Evolutionary conservation across 306 rosid genomes (phyloP).

Genomic region (Quercus mongolica): DNA sequence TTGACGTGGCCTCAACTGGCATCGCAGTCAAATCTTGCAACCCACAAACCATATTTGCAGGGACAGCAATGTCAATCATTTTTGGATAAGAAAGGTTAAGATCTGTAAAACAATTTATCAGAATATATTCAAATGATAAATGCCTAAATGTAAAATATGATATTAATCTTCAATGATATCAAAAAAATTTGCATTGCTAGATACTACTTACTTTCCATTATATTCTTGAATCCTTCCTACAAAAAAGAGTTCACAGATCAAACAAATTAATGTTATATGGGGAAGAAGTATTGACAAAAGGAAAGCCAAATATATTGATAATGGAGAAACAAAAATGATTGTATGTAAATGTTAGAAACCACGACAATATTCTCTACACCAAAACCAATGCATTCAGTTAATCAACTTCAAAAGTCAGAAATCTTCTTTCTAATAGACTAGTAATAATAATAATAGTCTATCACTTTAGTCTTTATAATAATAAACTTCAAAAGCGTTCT

Average conservation of each 20-base stretch:
- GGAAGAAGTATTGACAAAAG: not conserved
- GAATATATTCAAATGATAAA: not conserved
- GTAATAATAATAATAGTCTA: too few species aligned
- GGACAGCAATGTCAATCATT: constrained; percentile 89
- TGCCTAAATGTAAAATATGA: not conserved
- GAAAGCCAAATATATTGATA: not conserved
- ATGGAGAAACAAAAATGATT: not conserved
- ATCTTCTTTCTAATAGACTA: not conserved
- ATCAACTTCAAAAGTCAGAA: not conserved
- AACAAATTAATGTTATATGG: not conserved
- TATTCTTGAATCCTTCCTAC: constrained; percentile 78
- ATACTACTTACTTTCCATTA: constrained; percentile 77
- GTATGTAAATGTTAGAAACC: not conserved
- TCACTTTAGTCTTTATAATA: too few species aligned
- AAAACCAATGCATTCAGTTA: not conserved
- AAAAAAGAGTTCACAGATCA: constrained; percentile 19
- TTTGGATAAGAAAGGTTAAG: constrained; percentile 87
- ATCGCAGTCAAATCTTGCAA: constrained; percentile 46
- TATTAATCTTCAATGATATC: not conserved
- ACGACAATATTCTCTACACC: too few species aligned
- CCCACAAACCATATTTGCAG: constrained; percentile 86
- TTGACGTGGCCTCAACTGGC: constrained; percentile 22
- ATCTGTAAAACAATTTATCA: constrained; percentile 45
- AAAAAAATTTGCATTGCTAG: not conserved
- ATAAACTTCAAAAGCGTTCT: too few species aligned